Percentiles rank a stretch among this genome's conserved stretches.
These are phyloP conservation scores for Yarrowia bubula DNA, from an alignment of 805 yeast genomes.

Conservation along the genomic window DNA sequence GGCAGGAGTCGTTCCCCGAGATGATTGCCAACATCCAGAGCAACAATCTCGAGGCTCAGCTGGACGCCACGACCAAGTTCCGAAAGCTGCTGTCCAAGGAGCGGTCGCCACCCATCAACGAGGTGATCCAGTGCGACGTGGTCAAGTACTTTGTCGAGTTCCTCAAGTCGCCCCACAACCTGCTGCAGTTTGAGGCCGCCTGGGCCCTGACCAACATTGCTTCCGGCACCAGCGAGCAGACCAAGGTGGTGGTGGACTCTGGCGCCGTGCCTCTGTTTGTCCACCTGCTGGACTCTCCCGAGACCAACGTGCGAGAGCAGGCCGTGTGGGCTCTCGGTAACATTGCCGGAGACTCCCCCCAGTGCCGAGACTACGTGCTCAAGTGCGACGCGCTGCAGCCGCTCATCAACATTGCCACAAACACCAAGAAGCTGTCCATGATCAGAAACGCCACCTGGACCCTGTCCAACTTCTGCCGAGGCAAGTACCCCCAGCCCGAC, in stretches of 20 bases:
- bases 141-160: slow-evolving; percentile 87
- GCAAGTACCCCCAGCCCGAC: slow-evolving; percentile 93
- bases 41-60: slow-evolving; percentile 70
- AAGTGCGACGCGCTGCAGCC: slow-evolving; percentile 86
- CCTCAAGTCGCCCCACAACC: slow-evolving; percentile 71
- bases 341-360: slow-evolving; percentile 95
- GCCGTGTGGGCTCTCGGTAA: slow-evolving; percentile 99
- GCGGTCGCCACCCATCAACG: slow-evolving; percentile 92
- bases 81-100: slow-evolving; percentile 92
- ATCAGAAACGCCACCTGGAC: slow-evolving; percentile 99
- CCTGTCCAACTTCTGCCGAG: slow-evolving; percentile 91
- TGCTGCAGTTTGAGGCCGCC: slow-evolving; percentile 95
- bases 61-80: slow-evolving; percentile 87
- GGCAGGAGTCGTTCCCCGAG: slow-evolving; percentile 63
- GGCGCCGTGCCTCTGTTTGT: slow-evolving; percentile 94
- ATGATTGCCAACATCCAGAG: slow-evolving; percentile 82
- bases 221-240: slow-evolving; percentile 87
- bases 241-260: slow-evolving; percentile 83
- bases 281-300: slow-evolving; percentile 70
- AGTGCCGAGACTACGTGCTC: slow-evolving; percentile 85
- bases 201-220: slow-evolving; percentile 99
- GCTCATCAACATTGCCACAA: slow-evolving; percentile 70
- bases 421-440: slow-evolving; percentile 75
- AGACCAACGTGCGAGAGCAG: slow-evolving; percentile 93
- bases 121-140: slow-evolving; percentile 89